Evolutionary conservation across 768 basidiomycete genomes (phyloP).

Genomic region (Podaxis pistillaris): DNA sequence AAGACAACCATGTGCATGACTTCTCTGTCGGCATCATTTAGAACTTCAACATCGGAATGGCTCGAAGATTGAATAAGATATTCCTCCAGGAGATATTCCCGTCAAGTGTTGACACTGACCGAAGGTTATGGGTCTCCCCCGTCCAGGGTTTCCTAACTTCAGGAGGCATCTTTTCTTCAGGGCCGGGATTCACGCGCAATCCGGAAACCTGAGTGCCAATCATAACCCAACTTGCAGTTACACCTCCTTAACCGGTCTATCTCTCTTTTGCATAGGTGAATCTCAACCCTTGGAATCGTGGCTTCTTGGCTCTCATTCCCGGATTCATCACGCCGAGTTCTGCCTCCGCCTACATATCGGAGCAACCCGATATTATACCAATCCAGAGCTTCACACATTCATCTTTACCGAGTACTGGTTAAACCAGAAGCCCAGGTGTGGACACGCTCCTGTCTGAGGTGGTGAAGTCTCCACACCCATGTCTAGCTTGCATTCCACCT

Average conservation of each 20-base stretch:
- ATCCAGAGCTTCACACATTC: too few species aligned
- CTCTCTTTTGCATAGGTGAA: background rate
- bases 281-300: background rate
- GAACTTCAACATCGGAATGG: background rate
- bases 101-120: too few species aligned
- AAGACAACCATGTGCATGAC: too few species aligned
- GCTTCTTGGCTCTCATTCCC: background rate
- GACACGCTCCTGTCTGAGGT: too few species aligned
- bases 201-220: slow-evolving; percentile 4
- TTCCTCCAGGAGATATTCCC: background rate
- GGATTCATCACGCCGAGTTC: background rate
- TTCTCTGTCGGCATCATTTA: too few species aligned
- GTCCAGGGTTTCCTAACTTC: background rate
- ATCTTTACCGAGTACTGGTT: too few species aligned
- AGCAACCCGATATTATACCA: background rate
- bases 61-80: background rate
- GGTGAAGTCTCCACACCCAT: too few species aligned
- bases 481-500: too few species aligned
- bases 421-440: too few species aligned
- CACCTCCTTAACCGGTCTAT: background rate
- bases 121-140: background rate
- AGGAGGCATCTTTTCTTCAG: background rate
- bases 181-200: background rate
- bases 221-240: background rate
- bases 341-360: background rate